A percentile compares a stretch with the other conserved stretches of the same genome.
These are phyloP conservation scores for Fulvia fulva DNA, from an alignment of 2,329 filamentous ascomycete species.

Conservation along the genomic window DNA sequence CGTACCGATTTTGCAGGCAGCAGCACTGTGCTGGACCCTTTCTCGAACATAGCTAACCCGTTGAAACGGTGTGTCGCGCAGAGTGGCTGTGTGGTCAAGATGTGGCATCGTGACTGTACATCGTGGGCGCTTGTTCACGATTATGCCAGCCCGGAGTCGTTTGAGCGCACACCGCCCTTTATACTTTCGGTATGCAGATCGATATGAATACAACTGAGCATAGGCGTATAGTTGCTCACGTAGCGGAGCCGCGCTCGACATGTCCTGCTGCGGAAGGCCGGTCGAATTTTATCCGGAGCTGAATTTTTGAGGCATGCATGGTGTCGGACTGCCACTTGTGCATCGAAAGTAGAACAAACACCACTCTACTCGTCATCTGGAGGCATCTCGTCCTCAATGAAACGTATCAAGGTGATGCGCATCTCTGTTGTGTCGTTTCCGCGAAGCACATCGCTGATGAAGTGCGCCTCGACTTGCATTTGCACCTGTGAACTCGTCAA, in stretches of 20 bases:
- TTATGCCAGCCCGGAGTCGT: neutral
- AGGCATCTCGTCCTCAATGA: conserved; percentile 96
- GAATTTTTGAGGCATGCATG: no score
- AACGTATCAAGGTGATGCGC: conserved; percentile 84
- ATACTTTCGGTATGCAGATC: neutral
- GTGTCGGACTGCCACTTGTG: no score
- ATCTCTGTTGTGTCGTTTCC: conserved; percentile 98
- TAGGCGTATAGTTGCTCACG: neutral
- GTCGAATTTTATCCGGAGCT: neutral
- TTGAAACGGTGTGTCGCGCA: neutral
- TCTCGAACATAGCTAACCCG: neutral
- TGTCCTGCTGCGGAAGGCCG: neutral
- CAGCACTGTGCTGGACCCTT: neutral
- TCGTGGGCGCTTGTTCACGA: neutral
- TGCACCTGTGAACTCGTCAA: conserved; percentile 56
- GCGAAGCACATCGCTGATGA: conserved; percentile 86
- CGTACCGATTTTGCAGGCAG: neutral
- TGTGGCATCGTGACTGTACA: neutral
- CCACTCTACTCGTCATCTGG: conserved; percentile 71
- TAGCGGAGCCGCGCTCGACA: neutral
- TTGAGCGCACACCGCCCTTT: neutral
- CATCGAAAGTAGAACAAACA: neutral
- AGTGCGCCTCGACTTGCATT: conserved; percentile 97
- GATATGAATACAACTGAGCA: neutral
- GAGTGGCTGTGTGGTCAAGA: neutral